Conservation (phyloP, 345 rosid genomes). For the Fremontodendron californicum region DNA sequence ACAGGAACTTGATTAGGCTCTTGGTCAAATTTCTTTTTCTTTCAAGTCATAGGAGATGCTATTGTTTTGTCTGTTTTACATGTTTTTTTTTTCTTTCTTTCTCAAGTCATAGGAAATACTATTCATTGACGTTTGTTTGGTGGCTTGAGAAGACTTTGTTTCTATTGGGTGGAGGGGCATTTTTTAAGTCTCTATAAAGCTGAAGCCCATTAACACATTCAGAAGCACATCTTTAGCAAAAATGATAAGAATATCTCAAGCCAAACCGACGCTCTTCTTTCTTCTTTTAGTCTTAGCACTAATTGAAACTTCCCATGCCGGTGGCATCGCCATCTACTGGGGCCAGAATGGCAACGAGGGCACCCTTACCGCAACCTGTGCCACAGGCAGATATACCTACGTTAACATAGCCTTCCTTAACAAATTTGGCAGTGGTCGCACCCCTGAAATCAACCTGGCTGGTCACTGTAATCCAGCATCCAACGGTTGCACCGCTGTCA, state of each 20-base stretch:
- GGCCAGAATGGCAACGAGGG: conserved; percentile 63
- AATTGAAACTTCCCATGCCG: conserved; percentile 16
- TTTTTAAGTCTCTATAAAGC: background rate
- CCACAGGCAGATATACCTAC: conserved; percentile 39
- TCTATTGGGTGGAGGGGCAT: background rate
- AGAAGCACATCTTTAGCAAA: conserved; percentile 1
- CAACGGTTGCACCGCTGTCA: conserved; percentile 32
- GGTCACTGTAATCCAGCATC: conserved; percentile 56
- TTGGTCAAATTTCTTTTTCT: background rate
- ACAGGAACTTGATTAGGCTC: background rate
- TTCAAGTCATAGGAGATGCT: too few relatives aligned
- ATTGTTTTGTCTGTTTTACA: background rate
- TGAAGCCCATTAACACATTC: background rate
- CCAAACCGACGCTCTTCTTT: conserved; percentile 3
- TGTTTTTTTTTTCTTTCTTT: background rate
- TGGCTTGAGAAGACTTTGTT: background rate
- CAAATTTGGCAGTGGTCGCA: conserved; percentile 48
- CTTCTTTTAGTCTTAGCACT: conserved; percentile 3
- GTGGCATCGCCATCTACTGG: conserved; percentile 42
- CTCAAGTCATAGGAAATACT: background rate
- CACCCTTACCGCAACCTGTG: conserved; percentile 42
- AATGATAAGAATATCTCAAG: background rate
- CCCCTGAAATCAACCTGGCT: conserved; percentile 50
- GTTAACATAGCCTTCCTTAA: conserved; percentile 61
- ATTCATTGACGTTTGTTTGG: background rate